phyloP scores from a whole-genome alignment of 805 yeast genomes.

The Lachancea dasiensis region DNA sequence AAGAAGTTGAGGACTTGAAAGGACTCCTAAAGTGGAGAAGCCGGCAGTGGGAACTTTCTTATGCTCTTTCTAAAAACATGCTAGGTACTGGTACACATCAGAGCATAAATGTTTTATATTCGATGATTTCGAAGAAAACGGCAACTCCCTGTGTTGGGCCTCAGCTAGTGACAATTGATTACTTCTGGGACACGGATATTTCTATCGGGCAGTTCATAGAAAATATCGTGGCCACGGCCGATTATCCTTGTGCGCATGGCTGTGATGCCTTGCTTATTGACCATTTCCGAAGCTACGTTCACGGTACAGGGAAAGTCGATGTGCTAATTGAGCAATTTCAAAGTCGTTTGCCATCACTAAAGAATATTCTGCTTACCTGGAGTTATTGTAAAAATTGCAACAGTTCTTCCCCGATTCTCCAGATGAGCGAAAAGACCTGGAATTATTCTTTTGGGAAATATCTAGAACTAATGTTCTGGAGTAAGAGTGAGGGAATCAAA shows the following conservation, averaged over 20 bases:
- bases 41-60: conserved; percentile 66
- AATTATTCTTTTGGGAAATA: conserved; percentile 91
- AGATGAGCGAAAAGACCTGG: conserved; percentile 84
- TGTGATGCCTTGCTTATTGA: conserved; percentile 67
- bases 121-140: conserved; percentile 74
- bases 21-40: conserved; percentile 30
- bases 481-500: conserved; percentile 45
- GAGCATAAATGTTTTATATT: conserved; percentile 67
- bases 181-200: conserved; percentile 84
- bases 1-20: conserved; percentile 28
- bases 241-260: conserved; percentile 66
- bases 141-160: conserved; percentile 95
- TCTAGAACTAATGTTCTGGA: conserved; percentile 80
- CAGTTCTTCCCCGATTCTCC: conserved; percentile 65
- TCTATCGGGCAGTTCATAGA: conserved; percentile 87
- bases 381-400: conserved; percentile 80
- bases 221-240: conserved; percentile 62
- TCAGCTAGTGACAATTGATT: conserved; percentile 73
- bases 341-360: conserved; percentile 51
- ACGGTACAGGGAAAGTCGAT: conserved; percentile 78
- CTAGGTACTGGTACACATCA: conserved; percentile 72
- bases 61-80: conserved; percentile 46
- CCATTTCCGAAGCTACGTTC: conserved; percentile 83
- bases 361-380: conserved; percentile 80
- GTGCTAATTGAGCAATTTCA: conserved; percentile 61